Evolutionary conservation across 1,139 yeast genomes (phyloP).

Genomic region (Geotrichum cucujoidarum): DNA sequence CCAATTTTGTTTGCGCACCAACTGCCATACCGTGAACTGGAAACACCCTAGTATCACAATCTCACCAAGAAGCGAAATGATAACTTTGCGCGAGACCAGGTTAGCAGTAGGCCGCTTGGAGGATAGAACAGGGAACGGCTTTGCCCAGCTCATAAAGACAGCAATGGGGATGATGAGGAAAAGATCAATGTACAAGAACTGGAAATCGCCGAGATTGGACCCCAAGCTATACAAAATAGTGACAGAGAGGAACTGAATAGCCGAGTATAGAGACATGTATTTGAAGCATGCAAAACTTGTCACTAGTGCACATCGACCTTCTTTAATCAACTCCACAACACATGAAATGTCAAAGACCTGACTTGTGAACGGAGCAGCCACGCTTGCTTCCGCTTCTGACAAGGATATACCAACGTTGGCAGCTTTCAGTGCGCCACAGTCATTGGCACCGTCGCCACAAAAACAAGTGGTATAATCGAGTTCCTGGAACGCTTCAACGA

Average conservation of each 20-base stretch:
- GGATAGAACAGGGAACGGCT: slow-evolving; percentile 59
- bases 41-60: slow-evolving; percentile 56
- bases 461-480: slow-evolving; percentile 91
- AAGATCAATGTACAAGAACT: slow-evolving; percentile 87
- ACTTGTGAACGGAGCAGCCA: slow-evolving; percentile 97
- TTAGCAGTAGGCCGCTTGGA: slow-evolving; percentile 89
- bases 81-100: slow-evolving; percentile 78
- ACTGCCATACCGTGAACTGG: slow-evolving; percentile 64
- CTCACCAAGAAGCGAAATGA: slow-evolving; percentile 74
- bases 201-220: slow-evolving; percentile 95
- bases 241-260: slow-evolving; percentile 88
- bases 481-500: slow-evolving; percentile 78
- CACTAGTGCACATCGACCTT: slow-evolving; percentile 91
- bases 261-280: slow-evolving; percentile 95
- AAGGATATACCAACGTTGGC: slow-evolving; percentile 95
- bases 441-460: slow-evolving; percentile 91
- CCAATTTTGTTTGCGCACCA: slow-evolving; percentile 57
- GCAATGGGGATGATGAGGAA: slow-evolving; percentile 90
- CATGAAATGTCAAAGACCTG: slow-evolving; percentile 86
- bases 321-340: slow-evolving; percentile 82
- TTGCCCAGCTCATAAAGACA: slow-evolving; percentile 93
- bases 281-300: slow-evolving; percentile 96
- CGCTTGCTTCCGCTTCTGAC: slow-evolving; percentile 97
- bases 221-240: slow-evolving; percentile 82
- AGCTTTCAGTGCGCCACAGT: slow-evolving; percentile 95